Percentiles rank a stretch among this genome's conserved stretches.
These are phyloP conservation scores for Suillus occidentalis DNA, from an alignment of 768 basidiomycete species.

Conservation along the genomic window DNA sequence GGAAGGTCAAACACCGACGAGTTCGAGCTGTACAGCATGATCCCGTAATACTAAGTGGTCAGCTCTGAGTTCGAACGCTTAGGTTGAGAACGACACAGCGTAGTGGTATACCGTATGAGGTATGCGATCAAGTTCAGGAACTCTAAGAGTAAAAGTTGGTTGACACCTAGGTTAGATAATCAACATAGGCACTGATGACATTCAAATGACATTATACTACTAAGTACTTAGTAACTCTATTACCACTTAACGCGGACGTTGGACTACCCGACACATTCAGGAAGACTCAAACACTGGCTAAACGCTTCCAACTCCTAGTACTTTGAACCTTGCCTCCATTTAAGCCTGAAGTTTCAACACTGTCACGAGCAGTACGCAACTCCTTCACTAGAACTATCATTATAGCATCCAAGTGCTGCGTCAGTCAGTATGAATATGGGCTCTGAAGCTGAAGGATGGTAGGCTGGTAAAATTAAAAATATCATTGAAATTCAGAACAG, in stretches of 20 bases:
- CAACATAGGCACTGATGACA: background rate
- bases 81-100: background rate
- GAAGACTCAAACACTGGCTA: too few species aligned
- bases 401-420: background rate
- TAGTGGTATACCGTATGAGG: background rate
- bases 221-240: too few species aligned
- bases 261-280: too few species aligned
- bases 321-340: too few species aligned
- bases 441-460: background rate
- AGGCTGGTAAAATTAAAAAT: background rate
- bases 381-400: background rate
- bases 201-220: too few species aligned
- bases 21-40: conserved; percentile 48
- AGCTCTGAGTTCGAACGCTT: background rate
- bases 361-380: too few species aligned
- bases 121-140: background rate
- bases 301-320: too few species aligned
- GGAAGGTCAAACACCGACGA: conserved; percentile 80
- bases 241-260: too few species aligned
- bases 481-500: background rate
- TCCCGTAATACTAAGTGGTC: conserved; percentile 7
- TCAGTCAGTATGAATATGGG: too few species aligned
- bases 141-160: too few species aligned
- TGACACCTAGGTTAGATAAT: too few species aligned
- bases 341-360: too few species aligned